A percentile compares a stretch with the other conserved stretches of the same genome.
These are phyloP conservation scores for Penicillium angulare DNA, from an alignment of 495 filamentous ascomycete species.

Conservation along the genomic window DNA sequence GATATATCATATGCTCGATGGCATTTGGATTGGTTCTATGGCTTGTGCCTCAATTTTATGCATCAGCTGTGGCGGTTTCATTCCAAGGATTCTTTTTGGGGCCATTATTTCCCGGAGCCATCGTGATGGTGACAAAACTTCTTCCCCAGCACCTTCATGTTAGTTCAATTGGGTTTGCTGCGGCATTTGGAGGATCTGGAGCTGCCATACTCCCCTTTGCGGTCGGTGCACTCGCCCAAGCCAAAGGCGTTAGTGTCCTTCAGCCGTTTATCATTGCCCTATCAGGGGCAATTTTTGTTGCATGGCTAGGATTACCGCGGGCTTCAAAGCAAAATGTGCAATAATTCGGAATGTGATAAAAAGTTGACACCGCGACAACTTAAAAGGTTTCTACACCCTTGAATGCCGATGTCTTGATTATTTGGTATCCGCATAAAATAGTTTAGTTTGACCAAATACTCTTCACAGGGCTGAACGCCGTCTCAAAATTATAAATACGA, in stretches of 20 bases:
- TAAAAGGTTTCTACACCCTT: too few relatives aligned
- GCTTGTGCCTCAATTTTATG: slow-evolving; percentile 70
- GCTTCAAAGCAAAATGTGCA: slow-evolving; percentile 12
- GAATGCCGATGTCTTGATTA: too few relatives aligned
- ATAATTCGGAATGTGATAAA: too few relatives aligned
- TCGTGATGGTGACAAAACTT: slow-evolving; percentile 79
- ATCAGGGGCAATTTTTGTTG: slow-evolving; percentile 53
- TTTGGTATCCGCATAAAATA: too few relatives aligned
- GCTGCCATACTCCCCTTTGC: slow-evolving; percentile 82
- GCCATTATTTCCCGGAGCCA: slow-evolving; percentile 67
- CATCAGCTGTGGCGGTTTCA: slow-evolving; percentile 65
- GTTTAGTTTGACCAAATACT: too few relatives aligned
- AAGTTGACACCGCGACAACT: too few relatives aligned
- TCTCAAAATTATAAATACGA: too few relatives aligned
- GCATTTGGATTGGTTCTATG: slow-evolving; percentile 61
- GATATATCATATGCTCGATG: slow-evolving; percentile 52
- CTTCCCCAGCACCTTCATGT: slow-evolving; percentile 78
- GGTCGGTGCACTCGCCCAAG: slow-evolving; percentile 80
- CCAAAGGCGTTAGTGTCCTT: slow-evolving; percentile 72
- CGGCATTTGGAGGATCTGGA: slow-evolving; percentile 76
- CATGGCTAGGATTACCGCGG: slow-evolving; percentile 52
- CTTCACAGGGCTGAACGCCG: too few relatives aligned
- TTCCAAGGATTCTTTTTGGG: slow-evolving; percentile 72
- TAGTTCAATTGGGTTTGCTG: slow-evolving; percentile 76
- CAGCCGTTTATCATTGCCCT: slow-evolving; percentile 75